Conservation (phyloP, 192 early-diverging fungal genomes). For the Cladochytrium replicatum region DNA sequence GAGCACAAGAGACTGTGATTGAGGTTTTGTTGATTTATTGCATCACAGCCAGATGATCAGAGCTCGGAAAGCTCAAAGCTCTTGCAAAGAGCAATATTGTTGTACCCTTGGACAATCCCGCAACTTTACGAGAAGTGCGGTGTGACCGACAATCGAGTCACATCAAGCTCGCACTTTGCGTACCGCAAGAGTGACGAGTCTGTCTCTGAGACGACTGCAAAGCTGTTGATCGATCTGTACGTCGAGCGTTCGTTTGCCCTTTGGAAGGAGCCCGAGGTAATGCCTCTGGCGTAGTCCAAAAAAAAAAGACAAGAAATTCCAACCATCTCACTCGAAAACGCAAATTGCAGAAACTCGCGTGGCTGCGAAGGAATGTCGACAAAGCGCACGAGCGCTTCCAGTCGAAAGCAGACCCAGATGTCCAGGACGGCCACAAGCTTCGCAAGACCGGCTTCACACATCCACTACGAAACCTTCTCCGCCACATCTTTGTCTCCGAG, state of each 20-base stretch:
- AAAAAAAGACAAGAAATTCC: too few relatives aligned
- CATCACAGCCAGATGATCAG: too few relatives aligned
- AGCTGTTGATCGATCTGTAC: constrained; percentile 52
- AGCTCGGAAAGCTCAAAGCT: constrained; percentile 37
- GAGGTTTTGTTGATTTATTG: too few relatives aligned
- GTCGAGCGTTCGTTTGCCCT: constrained; percentile 62
- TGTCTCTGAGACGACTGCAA: constrained; percentile 10
- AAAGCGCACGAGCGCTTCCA: too few relatives aligned
- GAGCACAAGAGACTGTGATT: too few relatives aligned
- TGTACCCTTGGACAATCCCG: constrained; percentile 59
- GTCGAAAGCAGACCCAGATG: too few relatives aligned
- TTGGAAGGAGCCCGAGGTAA: constrained; percentile 81
- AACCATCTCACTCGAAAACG: too few relatives aligned
- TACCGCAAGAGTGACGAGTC: constrained; percentile 21
- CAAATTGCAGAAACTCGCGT: too few relatives aligned
- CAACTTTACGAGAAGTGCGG: constrained; percentile 57
- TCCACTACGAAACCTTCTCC: constrained; percentile 25
- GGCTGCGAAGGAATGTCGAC: too few relatives aligned
- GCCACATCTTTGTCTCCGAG: constrained; percentile 36
- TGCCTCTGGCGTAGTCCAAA: constrained; percentile 36
- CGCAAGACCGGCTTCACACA: too few relatives aligned
- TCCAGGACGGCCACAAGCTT: too few relatives aligned
- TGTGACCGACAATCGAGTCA: constrained; percentile 44
- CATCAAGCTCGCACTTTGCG: too few relatives aligned
- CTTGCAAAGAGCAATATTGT: constrained; percentile 58